Evolutionary conservation across 148 eudicot genomes (phyloP), one percentile per base, ranked within the genome.

Genomic region (Cornus controversa): DNA sequence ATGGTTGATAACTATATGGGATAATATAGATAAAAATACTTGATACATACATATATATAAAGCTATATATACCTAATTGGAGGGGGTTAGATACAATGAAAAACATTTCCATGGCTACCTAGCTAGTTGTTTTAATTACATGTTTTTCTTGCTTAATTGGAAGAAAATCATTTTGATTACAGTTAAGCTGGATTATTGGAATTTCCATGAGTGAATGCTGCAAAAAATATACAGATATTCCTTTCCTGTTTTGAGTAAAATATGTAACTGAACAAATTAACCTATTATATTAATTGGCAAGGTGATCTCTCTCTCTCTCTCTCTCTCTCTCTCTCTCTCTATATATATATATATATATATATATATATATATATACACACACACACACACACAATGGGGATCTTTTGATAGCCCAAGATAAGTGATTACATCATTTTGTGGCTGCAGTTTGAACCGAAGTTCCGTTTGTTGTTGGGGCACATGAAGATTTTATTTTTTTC

Each of bases 381-480:
- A 54, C 60, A 54, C 5, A 54, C 60, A 54, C 20, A 40, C n/a
- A 14, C 9, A 60, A 22, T 10, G 62, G 15, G 8, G 24, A n/a
- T n/a, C 64, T 60, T 60, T 60, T 60, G 63, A 23, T 2, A 53
- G 78, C 64, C 76, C 76, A 82, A 74, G 42, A 13, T 15, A 71
- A 71, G 37, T 79, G 87, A 82, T 72, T 42, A 76, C 80, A 79
- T 77, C 82, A 82, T 75, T 40, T 80, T 85, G 88, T 87, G 90
- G 90, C 25, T 86, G 45, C 15, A 70, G 67, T 69, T 42, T 65
- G 20, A 77, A 37, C 31, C 26, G 24, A n/a, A 27, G 45, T 28
- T 67, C 63, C 67, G 62, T 40, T 40, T 29, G 26, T 66, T 2
- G 66, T 72, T 72, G 40, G 54, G 62, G 23, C 77, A 72, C 74